phyloP scores from a whole-genome alignment of 2,329 filamentous ascomycete species.

The Cladosporium sp. region DNA sequence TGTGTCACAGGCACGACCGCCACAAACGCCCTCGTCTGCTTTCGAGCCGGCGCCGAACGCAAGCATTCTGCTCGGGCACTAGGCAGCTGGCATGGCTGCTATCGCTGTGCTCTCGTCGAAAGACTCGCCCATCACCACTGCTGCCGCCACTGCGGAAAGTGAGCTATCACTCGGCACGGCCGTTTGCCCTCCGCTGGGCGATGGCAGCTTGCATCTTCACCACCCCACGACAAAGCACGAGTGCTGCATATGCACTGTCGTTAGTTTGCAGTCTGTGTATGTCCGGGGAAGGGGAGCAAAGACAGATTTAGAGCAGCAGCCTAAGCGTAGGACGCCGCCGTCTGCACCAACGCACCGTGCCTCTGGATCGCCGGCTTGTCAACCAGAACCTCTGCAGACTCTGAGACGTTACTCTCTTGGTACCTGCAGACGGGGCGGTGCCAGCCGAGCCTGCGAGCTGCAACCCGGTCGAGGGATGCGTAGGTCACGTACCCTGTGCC shows the following conservation, averaged over 20 bases:
- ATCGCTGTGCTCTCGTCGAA: not conserved
- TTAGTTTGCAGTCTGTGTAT: slow-evolving; percentile 3
- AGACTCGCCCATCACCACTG: not conserved
- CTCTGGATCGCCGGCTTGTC: slow-evolving; percentile 5
- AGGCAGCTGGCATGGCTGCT: slow-evolving; percentile 4
- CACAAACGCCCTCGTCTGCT: slow-evolving; percentile 21
- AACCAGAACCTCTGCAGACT: not conserved
- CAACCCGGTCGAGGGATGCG: slow-evolving; percentile 17
- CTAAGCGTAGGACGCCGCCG: not conserved
- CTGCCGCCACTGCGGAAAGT: not conserved
- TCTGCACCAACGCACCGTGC: not conserved
- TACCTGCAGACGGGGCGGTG: slow-evolving; percentile 17
- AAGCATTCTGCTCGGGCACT: slow-evolving; percentile 11
- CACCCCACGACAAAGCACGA: not conserved
- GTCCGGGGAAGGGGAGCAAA: slow-evolving; percentile 12
- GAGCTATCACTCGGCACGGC: not conserved
- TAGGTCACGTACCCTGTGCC: not conserved
- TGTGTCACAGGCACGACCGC: slow-evolving; percentile 20
- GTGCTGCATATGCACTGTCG: slow-evolving; percentile 1
- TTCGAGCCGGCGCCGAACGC: slow-evolving; percentile 8
- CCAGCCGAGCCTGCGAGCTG: slow-evolving; percentile 11
- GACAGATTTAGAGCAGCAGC: slow-evolving; percentile 15
- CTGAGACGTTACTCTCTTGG: slow-evolving; percentile 8
- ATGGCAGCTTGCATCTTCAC: slow-evolving; percentile 3
- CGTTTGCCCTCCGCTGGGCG: not conserved